Evolutionary conservation across 352 stramenopile genomes (phyloP).

Genomic region (Elongisporangium undulatum): DNA sequence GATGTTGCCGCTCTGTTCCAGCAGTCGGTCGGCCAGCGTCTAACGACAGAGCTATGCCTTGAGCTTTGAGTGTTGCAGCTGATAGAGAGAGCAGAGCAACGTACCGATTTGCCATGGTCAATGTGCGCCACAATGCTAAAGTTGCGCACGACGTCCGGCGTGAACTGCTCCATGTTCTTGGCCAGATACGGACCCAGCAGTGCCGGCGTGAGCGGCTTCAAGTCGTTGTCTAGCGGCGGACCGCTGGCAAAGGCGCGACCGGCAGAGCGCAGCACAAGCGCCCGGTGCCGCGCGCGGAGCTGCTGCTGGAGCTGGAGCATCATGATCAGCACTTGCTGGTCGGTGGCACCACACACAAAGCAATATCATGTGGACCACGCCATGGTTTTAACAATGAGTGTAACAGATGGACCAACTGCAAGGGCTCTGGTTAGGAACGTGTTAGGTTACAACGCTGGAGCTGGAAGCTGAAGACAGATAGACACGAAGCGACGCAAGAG

Average conservation of each 20-base stretch:
- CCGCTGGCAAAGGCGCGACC: not conserved
- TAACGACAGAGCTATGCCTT: conserved; percentile 6
- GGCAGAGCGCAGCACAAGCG: conserved; percentile 2
- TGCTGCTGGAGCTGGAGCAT: conserved; percentile 13
- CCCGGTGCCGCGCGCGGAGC: conserved; percentile 2
- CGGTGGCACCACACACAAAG: conserved; percentile 8
- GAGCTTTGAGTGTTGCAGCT: not conserved
- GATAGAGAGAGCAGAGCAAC: conserved; percentile 5
- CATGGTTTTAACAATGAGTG: conserved; percentile 4
- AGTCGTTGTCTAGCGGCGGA: conserved; percentile 4
- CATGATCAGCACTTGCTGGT: conserved; percentile 10
- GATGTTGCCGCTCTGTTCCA: conserved; percentile 90
- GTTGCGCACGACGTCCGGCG: conserved; percentile 81
- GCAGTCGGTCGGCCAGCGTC: conserved; percentile 87
- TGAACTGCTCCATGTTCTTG: conserved; percentile 51
- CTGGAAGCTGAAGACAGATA: too few species aligned
- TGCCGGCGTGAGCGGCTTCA: conserved; percentile 31
- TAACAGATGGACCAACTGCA: conserved; percentile 3
- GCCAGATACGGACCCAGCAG: conserved; percentile 61
- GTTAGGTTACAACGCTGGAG: not conserved
- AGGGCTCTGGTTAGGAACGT: not conserved
- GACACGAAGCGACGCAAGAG: conserved; percentile 3
- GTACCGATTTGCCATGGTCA: conserved; percentile 89
- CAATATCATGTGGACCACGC: not conserved
- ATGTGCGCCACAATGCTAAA: conserved; percentile 92